Evolutionary conservation across 495 filamentous ascomycete genomes (phyloP).

Genomic region (Pseudomonodictys pantanalensis): DNA sequence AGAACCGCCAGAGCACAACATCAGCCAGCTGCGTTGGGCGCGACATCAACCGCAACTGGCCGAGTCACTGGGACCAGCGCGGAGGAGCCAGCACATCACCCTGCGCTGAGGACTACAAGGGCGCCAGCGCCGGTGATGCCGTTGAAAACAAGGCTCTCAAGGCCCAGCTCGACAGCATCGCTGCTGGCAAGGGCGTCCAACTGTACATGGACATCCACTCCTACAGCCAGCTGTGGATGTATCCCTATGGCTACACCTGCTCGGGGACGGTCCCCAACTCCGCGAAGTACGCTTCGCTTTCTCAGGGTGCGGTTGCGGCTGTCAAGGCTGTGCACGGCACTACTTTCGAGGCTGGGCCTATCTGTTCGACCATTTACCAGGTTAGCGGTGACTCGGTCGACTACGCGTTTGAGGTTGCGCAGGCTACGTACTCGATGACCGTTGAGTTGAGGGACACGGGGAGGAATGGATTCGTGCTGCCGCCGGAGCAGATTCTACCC

Average conservation of each 20-base stretch:
- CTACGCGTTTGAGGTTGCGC: conserved; percentile 52
- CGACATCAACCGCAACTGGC: conserved; percentile 66
- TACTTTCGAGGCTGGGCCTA: conserved; percentile 47
- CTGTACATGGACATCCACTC: conserved; percentile 62
- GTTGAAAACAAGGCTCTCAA: conserved; percentile 51
- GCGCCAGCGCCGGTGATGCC: conserved; percentile 46
- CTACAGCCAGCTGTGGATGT: conserved; percentile 55
- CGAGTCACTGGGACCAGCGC: conserved; percentile 49
- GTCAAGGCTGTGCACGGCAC: conserved; percentile 50
- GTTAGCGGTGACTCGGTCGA: conserved; percentile 56
- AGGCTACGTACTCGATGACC: conserved; percentile 55
- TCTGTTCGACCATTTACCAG: conserved; percentile 59
- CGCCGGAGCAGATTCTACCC: conserved; percentile 55
- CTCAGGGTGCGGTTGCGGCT: conserved; percentile 35
- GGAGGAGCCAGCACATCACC: conserved; percentile 54
- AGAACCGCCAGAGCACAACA: conserved; percentile 54
- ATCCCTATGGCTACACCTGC: conserved; percentile 51
- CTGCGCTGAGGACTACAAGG: conserved; percentile 55
- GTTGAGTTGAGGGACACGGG: conserved; percentile 54
- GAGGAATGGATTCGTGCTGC: conserved; percentile 56
- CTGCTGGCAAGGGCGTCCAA: conserved; percentile 49
- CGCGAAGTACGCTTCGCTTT: conserved; percentile 37
- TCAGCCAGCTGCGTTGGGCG: conserved; percentile 52
- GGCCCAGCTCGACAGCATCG: conserved; percentile 43
- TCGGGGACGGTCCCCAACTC: conserved; percentile 45